A percentile compares a stretch with the other conserved stretches of the same genome.
Conservation (phyloP, 1,284 basidiomycete genomes). For the Moesziomyces sp. region DNA sequence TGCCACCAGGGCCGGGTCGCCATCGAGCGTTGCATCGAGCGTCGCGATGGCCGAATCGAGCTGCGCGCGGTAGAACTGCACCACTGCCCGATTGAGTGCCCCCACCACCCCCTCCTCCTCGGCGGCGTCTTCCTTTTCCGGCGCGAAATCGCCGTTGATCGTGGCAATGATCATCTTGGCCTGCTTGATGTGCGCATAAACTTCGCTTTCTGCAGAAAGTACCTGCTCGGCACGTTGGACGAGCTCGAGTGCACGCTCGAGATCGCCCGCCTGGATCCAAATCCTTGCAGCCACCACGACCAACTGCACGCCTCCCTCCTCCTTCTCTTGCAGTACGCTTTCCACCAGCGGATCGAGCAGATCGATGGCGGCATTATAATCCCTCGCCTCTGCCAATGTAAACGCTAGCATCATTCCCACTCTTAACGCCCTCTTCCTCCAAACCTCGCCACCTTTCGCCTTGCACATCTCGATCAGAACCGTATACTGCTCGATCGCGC, state of each 20-base stretch:
- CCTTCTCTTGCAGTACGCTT: not conserved
- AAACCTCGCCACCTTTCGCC: conserved; percentile 1
- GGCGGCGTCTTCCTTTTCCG: not conserved
- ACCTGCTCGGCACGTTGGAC: not conserved
- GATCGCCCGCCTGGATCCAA: conserved; percentile 24
- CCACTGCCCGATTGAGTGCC: conserved; percentile 14
- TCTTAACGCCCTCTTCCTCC: conserved; percentile 20
- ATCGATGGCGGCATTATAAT: conserved; percentile 22
- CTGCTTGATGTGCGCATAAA: not conserved
- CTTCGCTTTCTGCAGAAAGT: not conserved
- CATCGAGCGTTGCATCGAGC: conserved; percentile 20
- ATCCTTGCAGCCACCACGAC: conserved; percentile 11
- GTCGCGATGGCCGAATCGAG: conserved; percentile 23
- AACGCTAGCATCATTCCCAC: conserved; percentile 29
- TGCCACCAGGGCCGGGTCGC: conserved; percentile 6
- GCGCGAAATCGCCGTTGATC: conserved; percentile 11
- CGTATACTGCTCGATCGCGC: conserved; percentile 17
- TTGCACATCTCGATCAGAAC: conserved; percentile 7
- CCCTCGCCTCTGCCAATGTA: conserved; percentile 28
- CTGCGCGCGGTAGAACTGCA: conserved; percentile 25
- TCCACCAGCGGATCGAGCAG: conserved; percentile 24
- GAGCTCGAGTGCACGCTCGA: not conserved
- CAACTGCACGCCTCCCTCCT: conserved; percentile 4
- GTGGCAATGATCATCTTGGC: conserved; percentile 3
- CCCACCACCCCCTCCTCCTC: not conserved